These are phyloP conservation scores for Rehmannia glutinosa DNA, from an alignment of 257 asterid species.

Conservation along the genomic window DNA sequence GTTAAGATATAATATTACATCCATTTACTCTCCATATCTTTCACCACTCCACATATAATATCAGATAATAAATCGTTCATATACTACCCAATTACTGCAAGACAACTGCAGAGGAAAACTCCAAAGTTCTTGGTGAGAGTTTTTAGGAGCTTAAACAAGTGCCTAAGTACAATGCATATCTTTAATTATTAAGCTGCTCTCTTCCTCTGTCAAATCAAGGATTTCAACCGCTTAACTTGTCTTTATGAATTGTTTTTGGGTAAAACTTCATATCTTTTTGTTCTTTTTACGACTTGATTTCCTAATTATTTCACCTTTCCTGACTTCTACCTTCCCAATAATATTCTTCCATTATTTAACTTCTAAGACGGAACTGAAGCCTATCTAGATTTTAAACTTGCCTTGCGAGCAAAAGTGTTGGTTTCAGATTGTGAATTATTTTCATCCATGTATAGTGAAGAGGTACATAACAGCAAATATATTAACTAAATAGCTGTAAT, in stretches of 20 bases:
- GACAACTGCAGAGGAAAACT: neutral
- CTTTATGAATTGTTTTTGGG: neutral
- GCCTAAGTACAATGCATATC: neutral
- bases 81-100: neutral
- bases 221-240: neutral
- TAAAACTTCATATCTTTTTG: neutral
- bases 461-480: neutral
- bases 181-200: neutral
- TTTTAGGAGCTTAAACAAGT: neutral
- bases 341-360: neutral
- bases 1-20: neutral
- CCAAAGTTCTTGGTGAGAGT: neutral
- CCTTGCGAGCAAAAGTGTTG: no score
- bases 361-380: no score
- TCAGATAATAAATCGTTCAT: neutral
- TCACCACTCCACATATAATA: neutral
- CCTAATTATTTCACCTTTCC: neutral
- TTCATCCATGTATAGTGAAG: neutral
- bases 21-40: neutral
- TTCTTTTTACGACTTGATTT: neutral
- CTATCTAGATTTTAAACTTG: no score
- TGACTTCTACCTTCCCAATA: neutral
- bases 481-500: constrained; percentile 9
- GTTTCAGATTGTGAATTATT: no score
- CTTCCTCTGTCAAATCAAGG: neutral